Percentiles rank a stretch among this genome's conserved stretches.
Evolutionary conservation across 2,329 filamentous ascomycete genomes (phyloP).

Genomic region (Shiraia bambusicola): DNA sequence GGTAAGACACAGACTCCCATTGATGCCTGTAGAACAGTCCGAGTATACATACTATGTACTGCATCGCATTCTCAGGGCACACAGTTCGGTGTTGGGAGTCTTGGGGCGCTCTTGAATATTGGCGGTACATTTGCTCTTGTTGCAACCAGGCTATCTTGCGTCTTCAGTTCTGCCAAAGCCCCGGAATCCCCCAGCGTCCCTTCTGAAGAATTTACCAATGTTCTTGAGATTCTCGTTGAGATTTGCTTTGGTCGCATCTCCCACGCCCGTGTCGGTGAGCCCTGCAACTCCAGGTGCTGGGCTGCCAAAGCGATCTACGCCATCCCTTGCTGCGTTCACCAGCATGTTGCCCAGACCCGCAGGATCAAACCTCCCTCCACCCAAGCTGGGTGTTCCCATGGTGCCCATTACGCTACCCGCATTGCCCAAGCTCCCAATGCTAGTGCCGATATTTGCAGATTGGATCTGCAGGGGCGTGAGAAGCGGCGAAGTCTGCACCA

Average conservation of each 20-base stretch:
- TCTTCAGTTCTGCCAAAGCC: conserved; percentile 41
- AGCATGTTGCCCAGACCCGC: conserved; percentile 82
- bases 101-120: no score
- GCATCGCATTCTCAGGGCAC: no score
- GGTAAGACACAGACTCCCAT: no score
- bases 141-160: conserved; percentile 18
- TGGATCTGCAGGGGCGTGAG: conserved; percentile 42
- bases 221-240: conserved; percentile 94
- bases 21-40: no score
- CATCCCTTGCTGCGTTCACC: conserved; percentile 83
- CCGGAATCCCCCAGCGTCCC: conserved; percentile 67
- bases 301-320: conserved; percentile 74
- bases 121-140: not conserved
- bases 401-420: conserved; percentile 44
- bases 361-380: conserved; percentile 67
- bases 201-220: conserved; percentile 92
- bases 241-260: conserved; percentile 57
- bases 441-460: conserved; percentile 42
- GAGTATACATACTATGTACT: no score
- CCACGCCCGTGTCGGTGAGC: conserved; percentile 17
- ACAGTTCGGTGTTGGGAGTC: no score
- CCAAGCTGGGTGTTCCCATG: conserved; percentile 41
- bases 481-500: conserved; percentile 48
- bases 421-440: conserved; percentile 46
- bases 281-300: conserved; percentile 36